These are phyloP conservation scores for Anisodus tanguticus DNA, from an alignment of 257 asterid species.

Conservation along the genomic window DNA sequence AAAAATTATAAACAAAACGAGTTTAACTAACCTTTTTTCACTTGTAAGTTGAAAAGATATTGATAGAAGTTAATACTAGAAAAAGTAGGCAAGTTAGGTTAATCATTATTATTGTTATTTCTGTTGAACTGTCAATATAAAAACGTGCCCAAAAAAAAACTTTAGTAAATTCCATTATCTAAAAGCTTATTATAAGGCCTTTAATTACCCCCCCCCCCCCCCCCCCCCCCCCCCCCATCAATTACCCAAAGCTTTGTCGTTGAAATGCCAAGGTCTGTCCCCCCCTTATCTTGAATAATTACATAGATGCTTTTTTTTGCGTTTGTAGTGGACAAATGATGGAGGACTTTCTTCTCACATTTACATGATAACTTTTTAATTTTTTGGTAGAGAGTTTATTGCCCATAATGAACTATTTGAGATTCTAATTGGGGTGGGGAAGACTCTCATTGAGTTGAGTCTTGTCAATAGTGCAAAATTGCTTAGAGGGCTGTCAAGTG, in stretches of 20 bases:
- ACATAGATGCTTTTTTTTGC: slow-evolving; percentile 41
- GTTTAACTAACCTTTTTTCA: background rate
- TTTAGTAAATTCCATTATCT: slow-evolving; percentile 37
- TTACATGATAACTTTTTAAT: slow-evolving; percentile 43
- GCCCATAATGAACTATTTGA: slow-evolving; percentile 43
- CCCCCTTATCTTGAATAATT: slow-evolving; percentile 65
- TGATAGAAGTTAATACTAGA: background rate
- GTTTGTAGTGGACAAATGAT: slow-evolving; percentile 63
- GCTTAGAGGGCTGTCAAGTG: slow-evolving; percentile 39
- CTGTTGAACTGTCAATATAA: background rate
- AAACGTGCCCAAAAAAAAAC: background rate
- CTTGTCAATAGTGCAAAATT: slow-evolving; percentile 55
- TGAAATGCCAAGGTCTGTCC: slow-evolving; percentile 61
- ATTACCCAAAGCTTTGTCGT: slow-evolving; percentile 53
- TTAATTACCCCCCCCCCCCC: slow-evolving; percentile 26
- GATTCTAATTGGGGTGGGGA: slow-evolving; percentile 43
- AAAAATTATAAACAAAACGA: background rate
- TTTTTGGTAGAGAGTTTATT: slow-evolving; percentile 43
- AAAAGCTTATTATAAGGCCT: slow-evolving; percentile 19
- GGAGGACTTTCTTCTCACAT: slow-evolving; percentile 54
- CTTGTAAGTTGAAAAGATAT: slow-evolving; percentile 10
- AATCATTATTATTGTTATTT: background rate
- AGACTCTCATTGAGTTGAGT: slow-evolving; percentile 55
- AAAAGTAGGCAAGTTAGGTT: slow-evolving; percentile 17
- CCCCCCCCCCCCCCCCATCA: slow-evolving; percentile 11